Evolutionary conservation across 2,329 filamentous ascomycete species (phyloP).

Genomic region (Fusarium mundagurra): DNA sequence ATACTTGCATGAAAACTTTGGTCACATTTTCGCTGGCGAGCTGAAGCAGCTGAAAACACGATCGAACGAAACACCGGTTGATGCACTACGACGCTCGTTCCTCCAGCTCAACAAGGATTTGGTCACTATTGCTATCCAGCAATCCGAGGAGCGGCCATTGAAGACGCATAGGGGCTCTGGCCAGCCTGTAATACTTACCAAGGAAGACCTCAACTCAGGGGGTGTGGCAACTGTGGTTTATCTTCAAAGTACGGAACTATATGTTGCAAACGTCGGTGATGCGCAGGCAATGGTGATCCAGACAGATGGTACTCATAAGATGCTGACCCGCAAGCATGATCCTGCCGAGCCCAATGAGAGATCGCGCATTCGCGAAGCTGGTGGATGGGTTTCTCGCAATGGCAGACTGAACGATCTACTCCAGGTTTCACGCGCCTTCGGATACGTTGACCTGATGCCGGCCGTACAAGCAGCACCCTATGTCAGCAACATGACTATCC

Average conservation of each 20-base stretch:
- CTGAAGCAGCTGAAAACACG: constrained; percentile 75
- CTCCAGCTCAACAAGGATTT: constrained; percentile 93
- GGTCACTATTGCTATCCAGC: constrained; percentile 82
- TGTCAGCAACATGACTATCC: constrained; percentile 79
- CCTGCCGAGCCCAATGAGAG: constrained; percentile 87
- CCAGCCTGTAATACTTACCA: constrained; percentile 79
- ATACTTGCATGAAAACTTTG: constrained; percentile 95
- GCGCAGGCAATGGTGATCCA: constrained; percentile 95
- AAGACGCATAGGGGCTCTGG: constrained; percentile 76
- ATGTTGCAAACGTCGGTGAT: constrained; percentile 94
- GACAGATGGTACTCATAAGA: constrained; percentile 82
- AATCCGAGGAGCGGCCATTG: constrained; percentile 76
- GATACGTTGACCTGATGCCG: constrained; percentile 91
- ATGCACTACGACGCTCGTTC: constrained; percentile 88
- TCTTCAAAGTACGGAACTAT: constrained; percentile 88
- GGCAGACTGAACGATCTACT: constrained; percentile 92
- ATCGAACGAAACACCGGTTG: constrained; percentile 77
- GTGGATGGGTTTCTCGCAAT: constrained; percentile 94
- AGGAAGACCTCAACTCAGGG: constrained; percentile 89
- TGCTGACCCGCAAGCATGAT: constrained; percentile 91
- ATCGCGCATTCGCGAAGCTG: constrained; percentile 90
- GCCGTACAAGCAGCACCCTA: constrained; percentile 92
- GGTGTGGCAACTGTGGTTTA: constrained; percentile 94
- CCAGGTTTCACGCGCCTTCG: constrained; percentile 93
- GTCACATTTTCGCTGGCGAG: constrained; percentile 83